A percentile compares a stretch with the other conserved stretches of the same genome.
These are phyloP conservation scores for Tilletia caries DNA, from an alignment of 1,284 basidiomycete genomes.

Conservation along the genomic window DNA sequence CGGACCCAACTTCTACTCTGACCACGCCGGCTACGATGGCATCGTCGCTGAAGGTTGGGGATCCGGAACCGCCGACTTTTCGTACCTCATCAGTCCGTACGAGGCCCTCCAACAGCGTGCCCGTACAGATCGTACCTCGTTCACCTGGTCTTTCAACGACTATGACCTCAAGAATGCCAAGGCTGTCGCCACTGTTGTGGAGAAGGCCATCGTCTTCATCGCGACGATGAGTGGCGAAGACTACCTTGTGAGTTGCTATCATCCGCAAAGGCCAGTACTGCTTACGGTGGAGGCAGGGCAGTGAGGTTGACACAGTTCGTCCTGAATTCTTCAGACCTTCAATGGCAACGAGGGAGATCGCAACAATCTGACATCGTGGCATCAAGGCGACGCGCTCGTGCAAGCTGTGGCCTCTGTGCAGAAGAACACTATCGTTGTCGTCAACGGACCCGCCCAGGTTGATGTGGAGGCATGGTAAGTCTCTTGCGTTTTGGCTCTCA, in stretches of 20 bases:
- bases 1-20: constrained; percentile 71
- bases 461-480: constrained; percentile 12
- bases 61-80: constrained; percentile 59
- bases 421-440: constrained; percentile 38
- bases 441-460: constrained; percentile 24
- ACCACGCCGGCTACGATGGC: constrained; percentile 61
- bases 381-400: constrained; percentile 62
- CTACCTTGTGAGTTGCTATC: constrained; percentile 57
- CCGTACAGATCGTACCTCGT: constrained; percentile 60
- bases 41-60: constrained; percentile 81
- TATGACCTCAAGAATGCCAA: constrained; percentile 27
- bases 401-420: constrained; percentile 32
- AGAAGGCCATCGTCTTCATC: constrained; percentile 65
- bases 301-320: not conserved
- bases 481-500: not conserved
- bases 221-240: constrained; percentile 49
- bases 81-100: constrained; percentile 59
- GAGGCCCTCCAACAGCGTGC: constrained; percentile 67
- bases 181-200: constrained; percentile 41
- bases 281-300: not conserved
- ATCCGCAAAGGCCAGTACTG: no score
- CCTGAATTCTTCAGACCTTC: constrained; percentile 57
- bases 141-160: constrained; percentile 57
- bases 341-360: constrained; percentile 71
- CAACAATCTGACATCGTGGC: constrained; percentile 75